Conservation (phyloP, 306 rosid genomes). For the Adenanthera pavonina region DNA sequence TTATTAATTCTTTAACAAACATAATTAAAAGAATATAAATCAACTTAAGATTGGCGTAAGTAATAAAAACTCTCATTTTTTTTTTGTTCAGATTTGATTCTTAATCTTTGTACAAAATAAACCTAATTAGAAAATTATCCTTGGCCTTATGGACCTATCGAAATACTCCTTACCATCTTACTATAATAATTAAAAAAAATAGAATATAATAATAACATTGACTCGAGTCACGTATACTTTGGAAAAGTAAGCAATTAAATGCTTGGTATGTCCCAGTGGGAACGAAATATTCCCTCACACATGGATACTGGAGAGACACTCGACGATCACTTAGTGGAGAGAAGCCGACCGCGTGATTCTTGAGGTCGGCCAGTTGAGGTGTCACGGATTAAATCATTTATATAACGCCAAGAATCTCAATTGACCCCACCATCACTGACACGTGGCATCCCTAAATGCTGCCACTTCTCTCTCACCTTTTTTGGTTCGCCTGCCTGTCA, state of each 20-base stretch:
- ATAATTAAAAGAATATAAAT: too few species aligned
- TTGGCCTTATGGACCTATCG: too few species aligned
- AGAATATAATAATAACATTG: too few species aligned
- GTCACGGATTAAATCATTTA: background rate
- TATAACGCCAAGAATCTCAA: background rate
- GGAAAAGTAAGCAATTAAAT: too few species aligned
- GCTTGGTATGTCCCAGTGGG: background rate
- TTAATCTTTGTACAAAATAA: background rate
- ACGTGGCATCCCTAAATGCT: background rate
- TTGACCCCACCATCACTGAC: background rate
- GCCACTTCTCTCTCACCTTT: background rate
- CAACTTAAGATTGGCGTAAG: too few species aligned
- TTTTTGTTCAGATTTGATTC: too few species aligned
- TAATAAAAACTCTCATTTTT: too few species aligned
- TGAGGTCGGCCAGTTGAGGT: background rate
- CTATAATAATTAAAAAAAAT: background rate
- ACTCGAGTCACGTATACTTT: background rate
- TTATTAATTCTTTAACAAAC: background rate
- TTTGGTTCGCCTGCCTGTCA: background rate
- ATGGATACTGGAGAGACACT: too few species aligned
- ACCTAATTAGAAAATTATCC: background rate
- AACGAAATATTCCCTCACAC: background rate
- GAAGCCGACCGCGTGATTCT: too few species aligned
- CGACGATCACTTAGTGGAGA: too few species aligned
- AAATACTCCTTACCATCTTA: background rate